Base-by-base conservation (phyloP, 805 yeast species). In the Naumovozyma castellii region DNA sequence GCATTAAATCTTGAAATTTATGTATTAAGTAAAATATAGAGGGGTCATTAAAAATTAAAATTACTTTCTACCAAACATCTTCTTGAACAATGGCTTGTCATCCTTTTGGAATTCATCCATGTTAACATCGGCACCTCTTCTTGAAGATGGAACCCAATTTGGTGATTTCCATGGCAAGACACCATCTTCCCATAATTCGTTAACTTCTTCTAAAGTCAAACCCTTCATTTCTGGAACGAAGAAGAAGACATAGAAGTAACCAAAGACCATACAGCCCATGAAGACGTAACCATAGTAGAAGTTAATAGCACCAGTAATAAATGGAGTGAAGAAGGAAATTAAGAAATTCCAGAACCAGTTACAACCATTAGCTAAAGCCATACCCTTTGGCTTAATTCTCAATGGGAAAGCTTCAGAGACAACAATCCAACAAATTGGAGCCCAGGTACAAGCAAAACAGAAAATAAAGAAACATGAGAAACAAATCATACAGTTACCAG, bases 171-270 rank as follows among this genome's bases (percentile, higher is more conserved):
- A 65, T 20, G 69, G 62, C 37, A 50, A 49, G 36, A 58, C 58
- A 44, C 57, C 60, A 27, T 61, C 56, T 32, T 69, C 52, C 59
- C 66, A 69, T 64, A 77, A 61, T 51, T 73, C 78, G 59, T 82
- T 86, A 47, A 57, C 81, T 61, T 82, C 84, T 63, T 82, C 90
- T 59, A 83, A 72, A 36, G 80, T 71, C 54, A 81, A 72, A 44
- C 88, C 90, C 65, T 74, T 75, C 40, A 90, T 83, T 62, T 80
- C 86, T 53, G 75, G 76, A 46, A 83, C 74, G 50, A 68, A 70
- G 67, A 81, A 73, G 68, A 69, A 73, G 38, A 80, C 80, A 59
- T 78, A 83, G 57, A 78, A 65, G 54, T 79, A 47, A 13, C 68
- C 53, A 41, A 61, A 69, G 17, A 73, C 54, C 57, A 73, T 61